Percentiles rank a stretch among this genome's conserved stretches.
Conservation (phyloP, 2,329 filamentous ascomycete genomes). For the Ampelomyces quisqualis region DNA sequence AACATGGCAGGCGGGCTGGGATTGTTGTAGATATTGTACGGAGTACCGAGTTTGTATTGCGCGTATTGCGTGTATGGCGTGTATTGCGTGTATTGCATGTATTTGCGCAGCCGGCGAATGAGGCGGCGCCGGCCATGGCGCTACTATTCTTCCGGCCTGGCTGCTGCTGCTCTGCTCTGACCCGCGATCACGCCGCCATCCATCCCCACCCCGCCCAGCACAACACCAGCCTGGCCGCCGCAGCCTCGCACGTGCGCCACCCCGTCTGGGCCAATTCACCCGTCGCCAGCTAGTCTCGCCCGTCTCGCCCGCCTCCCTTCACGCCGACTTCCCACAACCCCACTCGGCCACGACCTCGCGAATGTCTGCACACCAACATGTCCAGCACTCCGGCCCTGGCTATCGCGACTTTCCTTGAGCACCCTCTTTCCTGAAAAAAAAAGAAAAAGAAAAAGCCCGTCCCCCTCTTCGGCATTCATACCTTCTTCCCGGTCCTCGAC, state of each 20-base stretch:
- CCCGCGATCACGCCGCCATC: too few relatives aligned
- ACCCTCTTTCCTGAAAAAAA: constrained; percentile 48
- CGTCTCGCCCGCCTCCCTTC: constrained; percentile 13
- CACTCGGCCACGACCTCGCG: constrained; percentile 22
- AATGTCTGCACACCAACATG: constrained; percentile 54
- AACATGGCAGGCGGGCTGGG: constrained; percentile 26
- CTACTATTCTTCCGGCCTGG: too few relatives aligned
- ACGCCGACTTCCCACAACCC: constrained; percentile 16
- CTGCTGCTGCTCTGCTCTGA: constrained; percentile 12
- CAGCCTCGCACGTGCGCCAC: constrained; percentile 10
- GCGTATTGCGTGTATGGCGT: too few relatives aligned
- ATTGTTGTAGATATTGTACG: too few relatives aligned
- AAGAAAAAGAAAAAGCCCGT: too few relatives aligned
- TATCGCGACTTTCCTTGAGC: constrained; percentile 55
- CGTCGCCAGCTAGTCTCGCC: constrained; percentile 13
- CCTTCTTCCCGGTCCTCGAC: constrained; percentile 33
- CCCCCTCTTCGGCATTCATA: constrained; percentile 27
- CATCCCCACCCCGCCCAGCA: constrained; percentile 16
- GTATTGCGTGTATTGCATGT: too few relatives aligned
- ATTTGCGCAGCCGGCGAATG: too few relatives aligned
- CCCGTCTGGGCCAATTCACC: too few relatives aligned
- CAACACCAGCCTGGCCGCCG: constrained; percentile 17
- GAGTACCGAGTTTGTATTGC: too few relatives aligned
- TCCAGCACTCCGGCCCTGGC: constrained; percentile 49
- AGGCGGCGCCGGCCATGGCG: too few relatives aligned